Base-by-base conservation (phyloP, 345 rosid genomes). In the Hibiscus trionum region DNA sequence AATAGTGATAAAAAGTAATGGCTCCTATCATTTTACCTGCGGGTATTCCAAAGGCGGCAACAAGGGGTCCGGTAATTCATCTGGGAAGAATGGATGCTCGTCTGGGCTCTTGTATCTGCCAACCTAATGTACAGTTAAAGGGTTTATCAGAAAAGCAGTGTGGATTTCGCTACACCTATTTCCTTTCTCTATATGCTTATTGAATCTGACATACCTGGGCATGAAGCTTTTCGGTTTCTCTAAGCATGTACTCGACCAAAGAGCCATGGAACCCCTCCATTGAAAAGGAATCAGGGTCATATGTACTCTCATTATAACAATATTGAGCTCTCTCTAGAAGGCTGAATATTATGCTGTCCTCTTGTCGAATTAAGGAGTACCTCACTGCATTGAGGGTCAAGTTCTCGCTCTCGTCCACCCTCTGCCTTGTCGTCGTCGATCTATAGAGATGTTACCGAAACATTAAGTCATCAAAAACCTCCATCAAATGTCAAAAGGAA, bases 191-290 rank as follows among this genome's bases (percentile, higher is more conserved):
- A 15, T 17, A 2, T 63, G 5, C 50, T 63, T 63, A 77, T 17
- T 33, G 55, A 4, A 24, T 17, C 15, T 52, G 7, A 50, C 72
- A 69, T 71, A 93, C 96, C 96, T 82, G 85, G 53, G 88, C 86
- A 73, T 95, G 99, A 71, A 95, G 97, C 78, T 77, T 85, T 82
- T 92, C 99, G 46, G 93, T 90, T 83, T 89, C 96, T 81, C 77
- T 83, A 67, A 95, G 81, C 69, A 92, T 88, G 71, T 81, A 90
- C 77, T 92, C 99, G 55, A 95, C 89, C 82, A 95, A 82, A 12
- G 97, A 92, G 42, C 97, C 96, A 49, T 78, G 76, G 79, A 92
- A 90, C 15, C 91, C 97, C 69, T 90, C 90, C 91, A 90, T 79
- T 56, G 82, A 46, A 59, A 89, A 84, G 75, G 90, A 90, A 79